A percentile compares a stretch with the other conserved stretches of the same genome.
Evolutionary conservation across 2,329 filamentous ascomycete species (phyloP).

Genomic region (Penicillium sp.): DNA sequence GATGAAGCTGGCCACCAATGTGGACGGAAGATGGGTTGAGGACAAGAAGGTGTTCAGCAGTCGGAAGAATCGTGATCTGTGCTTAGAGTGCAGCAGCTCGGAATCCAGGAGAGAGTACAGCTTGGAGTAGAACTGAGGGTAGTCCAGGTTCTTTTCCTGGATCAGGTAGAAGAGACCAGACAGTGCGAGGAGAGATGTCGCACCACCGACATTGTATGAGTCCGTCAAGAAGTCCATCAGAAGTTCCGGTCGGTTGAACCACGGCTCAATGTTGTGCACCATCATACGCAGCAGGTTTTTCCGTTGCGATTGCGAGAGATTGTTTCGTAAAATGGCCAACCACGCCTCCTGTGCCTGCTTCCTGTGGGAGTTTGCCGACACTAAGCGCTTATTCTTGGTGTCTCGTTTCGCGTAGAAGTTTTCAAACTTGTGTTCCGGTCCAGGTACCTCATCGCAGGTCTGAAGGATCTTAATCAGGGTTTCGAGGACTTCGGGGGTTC

Average conservation of each 20-base stretch:
- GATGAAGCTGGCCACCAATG: constrained; percentile 90
- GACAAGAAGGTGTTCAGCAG: constrained; percentile 85
- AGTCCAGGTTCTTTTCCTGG: constrained; percentile 89
- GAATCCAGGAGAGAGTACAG: constrained; percentile 89
- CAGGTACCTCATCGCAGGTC: constrained; percentile 65
- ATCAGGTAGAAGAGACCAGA: constrained; percentile 96
- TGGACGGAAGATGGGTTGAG: constrained; percentile 88
- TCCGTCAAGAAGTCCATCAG: constrained; percentile 97
- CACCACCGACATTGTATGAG: constrained; percentile 82
- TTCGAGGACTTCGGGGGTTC: constrained; percentile 32
- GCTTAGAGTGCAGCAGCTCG: constrained; percentile 85
- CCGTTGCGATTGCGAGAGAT: constrained; percentile 67
- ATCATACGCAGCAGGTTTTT: constrained; percentile 76
- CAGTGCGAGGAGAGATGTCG: constrained; percentile 80
- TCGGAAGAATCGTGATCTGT: constrained; percentile 90
- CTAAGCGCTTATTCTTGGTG: constrained; percentile 66
- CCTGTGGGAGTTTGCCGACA: constrained; percentile 68
- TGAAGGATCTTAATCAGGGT: constrained; percentile 40
- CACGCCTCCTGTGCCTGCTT: constrained; percentile 81
- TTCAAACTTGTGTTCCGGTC: constrained; percentile 35
- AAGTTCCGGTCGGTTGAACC: constrained; percentile 83
- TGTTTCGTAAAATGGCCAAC: constrained; percentile 70
- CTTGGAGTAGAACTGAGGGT: constrained; percentile 89
- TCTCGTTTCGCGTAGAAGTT: constrained; percentile 49
- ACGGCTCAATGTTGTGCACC: constrained; percentile 76